Base-by-base conservation (phyloP, 2,329 filamentous ascomycete species). In the Rachicladosporium sp. region DNA sequence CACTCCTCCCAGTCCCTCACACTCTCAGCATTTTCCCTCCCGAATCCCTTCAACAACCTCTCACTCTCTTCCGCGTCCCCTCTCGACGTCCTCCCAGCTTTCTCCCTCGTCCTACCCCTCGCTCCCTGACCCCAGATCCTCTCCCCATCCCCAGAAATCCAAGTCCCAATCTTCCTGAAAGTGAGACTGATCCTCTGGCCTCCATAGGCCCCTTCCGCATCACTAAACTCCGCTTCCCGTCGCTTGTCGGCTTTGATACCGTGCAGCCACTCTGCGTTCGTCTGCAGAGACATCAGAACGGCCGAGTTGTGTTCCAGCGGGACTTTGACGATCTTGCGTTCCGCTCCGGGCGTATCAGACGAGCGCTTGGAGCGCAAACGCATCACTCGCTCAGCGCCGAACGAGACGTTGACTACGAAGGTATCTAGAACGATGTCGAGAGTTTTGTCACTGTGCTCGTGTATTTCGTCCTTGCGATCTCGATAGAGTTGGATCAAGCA, bases 371-470 rank as follows among this genome's bases (percentile, higher is more conserved):
- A 89, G 37, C 91, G 78, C 29, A 98, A 74, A 0, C 83, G 73
- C 88, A 96, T 95, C 2, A 78, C 88, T 38, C 91, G 73, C 62
- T 93, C 80, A 1, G 89, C 88, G 1, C 91, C 91, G n/a, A 96
- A 72, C 48, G 86, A 94, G 36, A 94, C 77, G 55, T 96, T 98
- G 48, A 88, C 86, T 49, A 98, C 93, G 43, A 72, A 88, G 15
- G 83, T 91, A 4, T 71, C 78, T 19, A 73, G 76, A 9, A 77
- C 78, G 41, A 98, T 91, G 57, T 98, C 91, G 15, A 98, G 68
- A 0, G 89, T 94, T 64, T 98, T 98, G 59, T 98, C 91, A 31
- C 86, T 93, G 56, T 98, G 91, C 57, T 98, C 91, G 1, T 85
- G 91, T 46, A 98, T 98, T 57, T 86, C 86, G 61, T 98, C 91